Evolutionary conservation across 148 eudicot species (phyloP).

Genomic region (Fallopia convolvulus): DNA sequence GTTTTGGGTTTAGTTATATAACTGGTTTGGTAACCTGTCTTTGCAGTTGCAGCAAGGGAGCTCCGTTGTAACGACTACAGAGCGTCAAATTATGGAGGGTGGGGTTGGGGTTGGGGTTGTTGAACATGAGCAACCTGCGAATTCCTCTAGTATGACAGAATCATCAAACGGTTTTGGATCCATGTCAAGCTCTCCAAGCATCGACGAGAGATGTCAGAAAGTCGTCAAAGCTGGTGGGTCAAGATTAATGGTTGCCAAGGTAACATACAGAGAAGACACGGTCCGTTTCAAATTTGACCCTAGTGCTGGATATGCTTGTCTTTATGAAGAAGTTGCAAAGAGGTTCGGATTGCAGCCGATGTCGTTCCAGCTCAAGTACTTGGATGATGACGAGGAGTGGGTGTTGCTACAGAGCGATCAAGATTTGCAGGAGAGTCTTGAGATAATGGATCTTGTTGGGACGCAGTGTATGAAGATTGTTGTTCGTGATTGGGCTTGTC

Average conservation of each 20-base stretch:
- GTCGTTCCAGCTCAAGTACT: conserved; percentile 76
- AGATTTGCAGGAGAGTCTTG: conserved; percentile 79
- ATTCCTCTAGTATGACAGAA: conserved; percentile 66
- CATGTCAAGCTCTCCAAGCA: conserved; percentile 49
- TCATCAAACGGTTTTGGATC: conserved; percentile 63
- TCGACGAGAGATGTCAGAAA: conserved; percentile 18
- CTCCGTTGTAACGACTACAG: conserved; percentile 14
- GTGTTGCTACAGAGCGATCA: conserved; percentile 72
- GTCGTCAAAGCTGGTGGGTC: conserved; percentile 19
- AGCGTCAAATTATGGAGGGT: background rate
- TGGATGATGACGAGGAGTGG: conserved; percentile 95
- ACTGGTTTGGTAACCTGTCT: background rate
- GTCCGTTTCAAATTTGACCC: conserved; percentile 74
- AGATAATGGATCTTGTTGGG: conserved; percentile 60
- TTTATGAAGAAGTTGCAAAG: conserved; percentile 67
- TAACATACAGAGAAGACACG: conserved; percentile 60
- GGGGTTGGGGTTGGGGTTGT: conserved; percentile 19
- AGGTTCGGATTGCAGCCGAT: conserved; percentile 58
- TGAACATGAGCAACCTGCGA: conserved; percentile 32
- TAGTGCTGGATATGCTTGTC: conserved; percentile 40
- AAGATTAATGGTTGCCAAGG: conserved; percentile 52
- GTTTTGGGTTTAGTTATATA: background rate
- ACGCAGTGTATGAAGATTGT: conserved; percentile 54
- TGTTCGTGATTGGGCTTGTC: conserved; percentile 46
- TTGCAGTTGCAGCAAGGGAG: background rate